A percentile compares a stretch with the other conserved stretches of the same genome.
These are phyloP conservation scores for Elongisporangium prolatum DNA, from an alignment of 352 stramenopile genomes.

Conservation along the genomic window DNA sequence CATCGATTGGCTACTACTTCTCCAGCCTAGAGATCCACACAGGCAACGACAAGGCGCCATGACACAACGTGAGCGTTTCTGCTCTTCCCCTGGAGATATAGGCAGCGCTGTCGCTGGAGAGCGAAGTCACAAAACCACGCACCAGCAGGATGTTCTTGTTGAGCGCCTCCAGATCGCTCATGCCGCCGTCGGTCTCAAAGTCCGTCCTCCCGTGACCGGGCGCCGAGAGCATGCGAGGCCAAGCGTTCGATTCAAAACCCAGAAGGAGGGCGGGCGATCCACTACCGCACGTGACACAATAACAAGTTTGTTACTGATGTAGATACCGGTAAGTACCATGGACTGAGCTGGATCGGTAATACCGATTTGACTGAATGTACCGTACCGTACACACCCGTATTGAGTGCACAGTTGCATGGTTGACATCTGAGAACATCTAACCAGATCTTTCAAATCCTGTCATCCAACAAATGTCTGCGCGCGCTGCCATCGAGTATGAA, in stretches of 20 bases:
- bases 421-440: background rate
- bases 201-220: background rate
- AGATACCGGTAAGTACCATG: background rate
- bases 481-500: background rate
- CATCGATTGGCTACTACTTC: constrained; percentile 80
- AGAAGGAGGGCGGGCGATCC: background rate
- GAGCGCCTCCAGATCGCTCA: constrained; percentile 36
- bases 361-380: no score
- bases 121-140: constrained; percentile 5
- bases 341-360: background rate
- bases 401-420: background rate
- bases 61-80: background rate
- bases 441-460: background rate
- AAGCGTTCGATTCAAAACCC: background rate
- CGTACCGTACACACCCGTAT: background rate
- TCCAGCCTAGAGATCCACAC: constrained; percentile 35
- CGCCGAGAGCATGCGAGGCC: background rate
- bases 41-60: background rate
- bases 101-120: background rate
- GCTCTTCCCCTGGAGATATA: background rate
- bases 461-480: background rate
- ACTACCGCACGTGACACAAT: background rate
- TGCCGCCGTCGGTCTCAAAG: background rate
- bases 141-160: constrained; percentile 87
- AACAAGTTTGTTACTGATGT: background rate